phyloP scores from a whole-genome alignment of 352 stramenopile genomes.

The Globisporangium middletonii region DNA sequence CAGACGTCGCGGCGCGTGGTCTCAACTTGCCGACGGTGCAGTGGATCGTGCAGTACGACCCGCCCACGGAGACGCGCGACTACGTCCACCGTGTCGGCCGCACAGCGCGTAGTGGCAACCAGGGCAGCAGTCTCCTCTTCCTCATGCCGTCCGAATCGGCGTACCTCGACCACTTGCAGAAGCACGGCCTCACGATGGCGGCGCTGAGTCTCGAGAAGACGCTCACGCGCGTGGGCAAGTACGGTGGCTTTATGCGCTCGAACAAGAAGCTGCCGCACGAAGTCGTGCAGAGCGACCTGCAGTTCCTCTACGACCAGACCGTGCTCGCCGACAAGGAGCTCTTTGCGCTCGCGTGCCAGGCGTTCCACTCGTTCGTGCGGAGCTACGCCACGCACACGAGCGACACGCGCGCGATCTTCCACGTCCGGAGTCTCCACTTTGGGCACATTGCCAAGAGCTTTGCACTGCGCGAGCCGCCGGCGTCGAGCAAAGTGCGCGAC shows the following conservation, averaged over 20 bases:
- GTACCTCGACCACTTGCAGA: constrained; percentile 92
- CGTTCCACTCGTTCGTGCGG: constrained; percentile 91
- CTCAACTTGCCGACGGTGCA: constrained; percentile 97
- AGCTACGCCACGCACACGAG: constrained; percentile 91
- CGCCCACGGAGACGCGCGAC: constrained; percentile 97
- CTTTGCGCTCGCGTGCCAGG: constrained; percentile 80
- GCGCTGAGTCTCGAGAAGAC: constrained; percentile 85
- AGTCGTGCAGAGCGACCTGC: constrained; percentile 70
- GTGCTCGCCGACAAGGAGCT: constrained; percentile 79
- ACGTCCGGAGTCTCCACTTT: constrained; percentile 91
- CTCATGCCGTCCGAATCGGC: constrained; percentile 94
- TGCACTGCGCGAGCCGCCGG: constrained; percentile 77
- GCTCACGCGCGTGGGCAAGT: constrained; percentile 51
- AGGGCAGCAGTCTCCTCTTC: constrained; percentile 95
- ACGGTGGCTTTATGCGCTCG: constrained; percentile 52
- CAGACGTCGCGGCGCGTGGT: constrained; percentile 96
- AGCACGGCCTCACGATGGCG: constrained; percentile 73
- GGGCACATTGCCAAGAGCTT: constrained; percentile 94
- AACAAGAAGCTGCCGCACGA: constrained; percentile 81
- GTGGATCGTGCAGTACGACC: constrained; percentile 98
- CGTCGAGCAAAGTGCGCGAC: constrained; percentile 74
- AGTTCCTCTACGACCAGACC: constrained; percentile 82
- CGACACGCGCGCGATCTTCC: constrained; percentile 90
- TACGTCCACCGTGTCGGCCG: constrained; percentile 99
- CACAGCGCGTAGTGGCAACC: constrained; percentile 97